phyloP scores from a whole-genome alignment of 2,329 filamentous ascomycete species.

The Scedosporium boydii region DNA sequence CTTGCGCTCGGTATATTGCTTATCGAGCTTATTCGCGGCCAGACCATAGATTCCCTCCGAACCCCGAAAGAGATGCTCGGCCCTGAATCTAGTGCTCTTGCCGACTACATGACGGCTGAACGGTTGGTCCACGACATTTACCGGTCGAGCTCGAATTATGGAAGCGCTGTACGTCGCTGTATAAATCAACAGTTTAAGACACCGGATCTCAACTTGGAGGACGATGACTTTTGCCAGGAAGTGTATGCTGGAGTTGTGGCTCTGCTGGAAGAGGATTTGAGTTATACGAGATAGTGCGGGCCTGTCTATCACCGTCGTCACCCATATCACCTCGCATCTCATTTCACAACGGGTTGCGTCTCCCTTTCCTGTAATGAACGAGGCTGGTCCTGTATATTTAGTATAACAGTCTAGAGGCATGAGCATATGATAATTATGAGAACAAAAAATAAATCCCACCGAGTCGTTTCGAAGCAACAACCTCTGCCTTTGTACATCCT shows the following conservation, averaged over 20 bases:
- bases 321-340: too few species aligned
- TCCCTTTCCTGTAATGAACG: too few species aligned
- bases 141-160: conserved; percentile 8
- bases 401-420: too few species aligned
- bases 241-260: conserved; percentile 9
- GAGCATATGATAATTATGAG: too few species aligned
- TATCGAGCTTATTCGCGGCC: conserved; percentile 12
- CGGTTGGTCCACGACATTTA: not conserved
- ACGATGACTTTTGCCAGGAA: conserved; percentile 9
- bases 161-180: conserved; percentile 12
- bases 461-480: too few species aligned
- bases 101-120: conserved; percentile 1
- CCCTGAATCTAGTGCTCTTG: not conserved
- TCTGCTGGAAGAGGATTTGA: conserved; percentile 10
- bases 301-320: too few species aligned
- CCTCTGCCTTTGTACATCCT: too few species aligned
- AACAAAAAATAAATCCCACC: too few species aligned
- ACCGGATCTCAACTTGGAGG: conserved; percentile 2
- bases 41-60: conserved; percentile 4
- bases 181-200: conserved; percentile 9
- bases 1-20: conserved; percentile 13
- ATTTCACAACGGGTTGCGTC: too few species aligned
- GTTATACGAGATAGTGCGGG: not conserved
- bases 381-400: too few species aligned
- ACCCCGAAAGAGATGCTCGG: not conserved